Conservation (phyloP, 768 basidiomycete species). For the Agaricus subrufescens region DNA sequence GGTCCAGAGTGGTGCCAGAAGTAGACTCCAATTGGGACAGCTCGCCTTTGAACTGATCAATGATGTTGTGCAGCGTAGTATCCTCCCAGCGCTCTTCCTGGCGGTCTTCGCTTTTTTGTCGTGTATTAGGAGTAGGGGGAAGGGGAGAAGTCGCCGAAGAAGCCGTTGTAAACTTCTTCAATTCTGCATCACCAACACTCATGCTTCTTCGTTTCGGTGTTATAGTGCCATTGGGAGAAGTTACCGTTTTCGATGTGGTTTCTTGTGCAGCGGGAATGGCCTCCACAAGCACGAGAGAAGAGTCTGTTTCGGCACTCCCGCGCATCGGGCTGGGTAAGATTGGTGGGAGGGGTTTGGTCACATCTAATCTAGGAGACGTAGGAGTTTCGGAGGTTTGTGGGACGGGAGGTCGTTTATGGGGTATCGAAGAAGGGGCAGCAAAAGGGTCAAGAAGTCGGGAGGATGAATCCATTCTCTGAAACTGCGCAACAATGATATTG, state of each 20-base stretch:
- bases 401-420: constrained; percentile 33
- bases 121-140: constrained; percentile 23
- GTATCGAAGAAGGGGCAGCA: constrained; percentile 49
- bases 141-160: constrained; percentile 31
- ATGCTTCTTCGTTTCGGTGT: constrained; percentile 60
- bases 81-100: constrained; percentile 25
- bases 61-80: constrained; percentile 52
- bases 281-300: constrained; percentile 56
- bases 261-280: constrained; percentile 31
- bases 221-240: constrained; percentile 11
- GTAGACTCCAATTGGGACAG: constrained; percentile 62
- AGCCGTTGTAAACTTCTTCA: constrained; percentile 38
- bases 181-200: constrained; percentile 66
- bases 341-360: constrained; percentile 62
- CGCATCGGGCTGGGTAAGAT: constrained; percentile 36
- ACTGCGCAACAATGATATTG: neutral
- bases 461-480: constrained; percentile 52
- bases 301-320: constrained; percentile 41
- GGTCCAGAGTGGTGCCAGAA: constrained; percentile 47
- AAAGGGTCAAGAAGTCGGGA: constrained; percentile 39
- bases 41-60: constrained; percentile 72
- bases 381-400: constrained; percentile 51
- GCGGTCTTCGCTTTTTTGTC: constrained; percentile 13
- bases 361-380: constrained; percentile 27
- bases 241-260: constrained; percentile 19